Evolutionary conservation across 331 rosid genomes (phyloP), one percentile per base, ranked within the genome.

Genomic region (Spiraea crenata): DNA sequence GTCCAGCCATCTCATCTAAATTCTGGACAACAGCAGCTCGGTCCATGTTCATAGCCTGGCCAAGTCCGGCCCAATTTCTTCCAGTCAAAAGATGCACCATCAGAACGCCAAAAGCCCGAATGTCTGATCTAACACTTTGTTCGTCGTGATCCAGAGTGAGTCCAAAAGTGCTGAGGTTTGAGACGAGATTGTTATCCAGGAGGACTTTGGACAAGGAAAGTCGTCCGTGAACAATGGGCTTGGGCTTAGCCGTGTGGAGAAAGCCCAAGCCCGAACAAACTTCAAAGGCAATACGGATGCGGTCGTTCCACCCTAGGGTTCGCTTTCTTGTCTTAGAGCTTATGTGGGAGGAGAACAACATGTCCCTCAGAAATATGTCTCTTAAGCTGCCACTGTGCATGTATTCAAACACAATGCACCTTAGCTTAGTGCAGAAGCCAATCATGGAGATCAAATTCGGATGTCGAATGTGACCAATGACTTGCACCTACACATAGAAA

Each of bases 311-410:
- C 3, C 73, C 65, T 63, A 93, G 79, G 73, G 83, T 74, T 37
- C 76, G 85, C 57, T 74, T 85, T 76, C 77, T 81, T 72, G 76
- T 85, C 76, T 77, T 76, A 3, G 82, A 75, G 59, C 62, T 72
- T 72, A 45, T 68, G 51, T 67, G 72, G 56, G 86, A 69, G 48
- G 81, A 77, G 71, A 78, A 80, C 6, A 93, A 37, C 59, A 81
- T 74, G 75, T 93, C 97, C 35, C 79, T 79, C 47, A 93, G 70
- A 10, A 93, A 51, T 64, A 81, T 64, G 79, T 93, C 97, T 42
- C 79, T 79, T 47, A 93, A 74, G 83, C 89, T 88, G 7, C 97
- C 98, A 40, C 86, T 84, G 65, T 88, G 82, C 97, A 93, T 85
- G 81, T 88, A 90, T 50, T 88, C 97, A 47, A 85, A 74, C 59